These are phyloP conservation scores for Eruca vesicaria DNA, from an alignment of 441 rosid genomes.

Conservation along the genomic window DNA sequence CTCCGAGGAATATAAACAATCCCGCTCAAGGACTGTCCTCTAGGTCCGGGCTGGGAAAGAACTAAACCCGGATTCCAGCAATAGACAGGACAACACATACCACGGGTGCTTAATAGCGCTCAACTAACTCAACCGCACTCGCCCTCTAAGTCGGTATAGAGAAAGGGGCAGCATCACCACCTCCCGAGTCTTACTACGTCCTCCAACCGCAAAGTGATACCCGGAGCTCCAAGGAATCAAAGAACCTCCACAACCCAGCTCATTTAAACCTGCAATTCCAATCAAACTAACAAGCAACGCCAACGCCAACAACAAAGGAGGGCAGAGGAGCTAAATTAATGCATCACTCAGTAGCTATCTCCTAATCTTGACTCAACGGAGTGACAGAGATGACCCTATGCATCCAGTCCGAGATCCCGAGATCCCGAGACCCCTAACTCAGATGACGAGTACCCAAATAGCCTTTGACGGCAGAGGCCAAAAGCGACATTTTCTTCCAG, in stretches of 20 bases:
- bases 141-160: neutral
- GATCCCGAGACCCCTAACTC: neutral
- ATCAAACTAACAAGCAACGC: neutral
- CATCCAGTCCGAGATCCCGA: neutral
- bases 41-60: too few species aligned
- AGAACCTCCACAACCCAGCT: neutral
- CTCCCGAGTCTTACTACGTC: neutral
- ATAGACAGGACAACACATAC: neutral
- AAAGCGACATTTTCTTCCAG: neutral
- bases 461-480: neutral
- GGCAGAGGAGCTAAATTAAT: neutral
- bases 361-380: neutral
- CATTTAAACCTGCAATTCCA: neutral
- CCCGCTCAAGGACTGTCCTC: neutral
- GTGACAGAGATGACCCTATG: neutral
- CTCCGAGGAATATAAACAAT: neutral
- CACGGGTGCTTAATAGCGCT: neutral
- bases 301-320: neutral
- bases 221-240: neutral
- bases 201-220: neutral
- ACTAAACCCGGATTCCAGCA: too few species aligned
- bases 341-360: neutral
- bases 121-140: neutral
- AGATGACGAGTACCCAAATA: neutral
- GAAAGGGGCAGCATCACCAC: neutral